Conservation (phyloP, 345 rosid genomes). For the Salix brachista region DNA sequence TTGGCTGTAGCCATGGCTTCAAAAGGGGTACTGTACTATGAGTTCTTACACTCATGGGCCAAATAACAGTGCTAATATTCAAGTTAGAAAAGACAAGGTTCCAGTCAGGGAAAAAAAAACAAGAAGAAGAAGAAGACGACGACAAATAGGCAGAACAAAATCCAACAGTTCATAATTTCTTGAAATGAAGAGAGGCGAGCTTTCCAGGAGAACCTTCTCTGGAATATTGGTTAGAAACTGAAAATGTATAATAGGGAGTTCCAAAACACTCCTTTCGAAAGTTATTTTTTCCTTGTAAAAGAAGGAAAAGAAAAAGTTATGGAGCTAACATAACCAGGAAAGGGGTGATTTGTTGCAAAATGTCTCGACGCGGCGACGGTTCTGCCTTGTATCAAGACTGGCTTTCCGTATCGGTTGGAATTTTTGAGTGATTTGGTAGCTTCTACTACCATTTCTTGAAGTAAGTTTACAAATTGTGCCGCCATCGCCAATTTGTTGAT, state of each 20-base stretch:
- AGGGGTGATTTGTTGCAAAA: not conserved
- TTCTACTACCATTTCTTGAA: not conserved
- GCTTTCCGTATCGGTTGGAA: not conserved
- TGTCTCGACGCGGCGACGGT: not conserved
- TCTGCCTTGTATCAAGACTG: not conserved
- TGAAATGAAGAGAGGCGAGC: not conserved
- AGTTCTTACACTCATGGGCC: not conserved
- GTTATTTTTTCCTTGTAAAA: not conserved
- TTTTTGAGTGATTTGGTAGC: not conserved
- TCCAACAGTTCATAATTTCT: not conserved
- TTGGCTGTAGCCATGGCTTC: not conserved
- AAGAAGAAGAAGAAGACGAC: too few relatives aligned
- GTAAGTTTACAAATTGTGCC: not conserved
- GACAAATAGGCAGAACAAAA: not conserved
- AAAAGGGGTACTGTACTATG: not conserved
- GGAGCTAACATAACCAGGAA: not conserved
- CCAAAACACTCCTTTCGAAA: not conserved
- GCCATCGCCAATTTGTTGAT: not conserved
- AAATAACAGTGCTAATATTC: not conserved
- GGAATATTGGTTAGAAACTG: not conserved
- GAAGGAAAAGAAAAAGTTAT: not conserved
- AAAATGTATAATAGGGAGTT: not conserved
- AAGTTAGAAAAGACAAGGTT: not conserved
- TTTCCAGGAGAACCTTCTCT: not conserved
- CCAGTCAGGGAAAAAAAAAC: not conserved